Conservation (phyloP, 2,329 filamentous ascomycete genomes). For the Neofusicoccum umdonicola region DNA sequence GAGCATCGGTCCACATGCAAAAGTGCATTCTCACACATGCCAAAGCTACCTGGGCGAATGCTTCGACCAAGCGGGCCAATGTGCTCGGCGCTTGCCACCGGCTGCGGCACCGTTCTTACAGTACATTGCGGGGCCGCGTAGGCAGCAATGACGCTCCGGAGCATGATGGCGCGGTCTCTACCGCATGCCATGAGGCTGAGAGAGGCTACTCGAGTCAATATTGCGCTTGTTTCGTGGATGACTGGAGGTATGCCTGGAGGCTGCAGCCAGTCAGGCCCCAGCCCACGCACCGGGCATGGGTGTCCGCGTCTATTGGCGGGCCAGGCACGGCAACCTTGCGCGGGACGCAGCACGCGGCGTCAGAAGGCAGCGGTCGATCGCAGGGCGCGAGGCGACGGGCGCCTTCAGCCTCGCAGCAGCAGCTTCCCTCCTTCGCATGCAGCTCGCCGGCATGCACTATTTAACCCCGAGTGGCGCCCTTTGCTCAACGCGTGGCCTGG, state of each 20-base stretch:
- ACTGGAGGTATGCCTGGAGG: not conserved
- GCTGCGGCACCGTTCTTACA: too few relatives aligned
- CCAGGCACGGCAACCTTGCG: not conserved
- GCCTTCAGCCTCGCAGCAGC: not conserved
- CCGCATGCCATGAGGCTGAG: not conserved
- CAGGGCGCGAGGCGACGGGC: not conserved
- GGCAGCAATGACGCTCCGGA: too few relatives aligned
- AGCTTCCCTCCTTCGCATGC: not conserved
- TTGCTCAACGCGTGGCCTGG: not conserved
- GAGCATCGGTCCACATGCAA: too few relatives aligned
- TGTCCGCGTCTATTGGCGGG: not conserved
- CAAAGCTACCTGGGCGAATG: too few relatives aligned
- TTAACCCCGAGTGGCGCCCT: not conserved
- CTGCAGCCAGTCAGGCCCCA: not conserved
- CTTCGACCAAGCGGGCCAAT: too few relatives aligned
- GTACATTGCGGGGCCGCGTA: too few relatives aligned
- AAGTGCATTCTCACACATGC: too few relatives aligned
- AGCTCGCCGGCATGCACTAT: not conserved
- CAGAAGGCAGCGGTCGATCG: not conserved
- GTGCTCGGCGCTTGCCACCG: too few relatives aligned
- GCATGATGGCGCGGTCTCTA: too few relatives aligned
- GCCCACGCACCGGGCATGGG: not conserved
- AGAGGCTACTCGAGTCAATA: not conserved
- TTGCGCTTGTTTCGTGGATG: not conserved
- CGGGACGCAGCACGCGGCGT: not conserved